A percentile compares a stretch with the other conserved stretches of the same genome.
These are phyloP conservation scores for Phanerochaete carnosa DNA, from an alignment of 768 basidiomycete genomes.

Conservation along the genomic window DNA sequence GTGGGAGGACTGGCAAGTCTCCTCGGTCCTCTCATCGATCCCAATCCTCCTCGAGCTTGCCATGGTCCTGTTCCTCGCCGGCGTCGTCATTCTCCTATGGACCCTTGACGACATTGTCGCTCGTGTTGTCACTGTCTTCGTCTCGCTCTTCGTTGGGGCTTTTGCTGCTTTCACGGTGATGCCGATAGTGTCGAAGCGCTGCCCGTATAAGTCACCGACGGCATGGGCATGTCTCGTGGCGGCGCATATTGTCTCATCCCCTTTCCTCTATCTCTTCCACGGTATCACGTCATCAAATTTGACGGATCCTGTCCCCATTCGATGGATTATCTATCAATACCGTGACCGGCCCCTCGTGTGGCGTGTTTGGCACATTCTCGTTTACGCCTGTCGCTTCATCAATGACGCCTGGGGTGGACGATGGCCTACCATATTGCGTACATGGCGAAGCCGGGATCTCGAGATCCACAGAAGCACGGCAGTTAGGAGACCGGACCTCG, in stretches of 20 bases:
- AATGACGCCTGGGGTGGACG: neutral
- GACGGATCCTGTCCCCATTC: too few relatives aligned
- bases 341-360: neutral
- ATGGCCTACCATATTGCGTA: neutral
- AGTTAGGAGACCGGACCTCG: neutral
- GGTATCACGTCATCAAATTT: neutral
- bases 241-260: neutral
- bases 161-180: neutral
- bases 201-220: constrained; percentile 12
- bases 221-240: neutral
- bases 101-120: neutral
- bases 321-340: too few relatives aligned
- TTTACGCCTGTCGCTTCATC: neutral
- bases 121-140: neutral
- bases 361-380: too few relatives aligned
- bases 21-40: neutral
- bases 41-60: neutral
- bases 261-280: neutral
- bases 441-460: neutral
- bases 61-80: constrained; percentile 2
- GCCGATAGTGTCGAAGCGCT: neutral
- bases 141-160: neutral
- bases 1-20: constrained; percentile 1
- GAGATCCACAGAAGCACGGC: neutral
- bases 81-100: neutral